Evolutionary conservation across 345 rosid species (phyloP), one percentile per base, ranked within the genome.

Genomic region (Salix dunnii): DNA sequence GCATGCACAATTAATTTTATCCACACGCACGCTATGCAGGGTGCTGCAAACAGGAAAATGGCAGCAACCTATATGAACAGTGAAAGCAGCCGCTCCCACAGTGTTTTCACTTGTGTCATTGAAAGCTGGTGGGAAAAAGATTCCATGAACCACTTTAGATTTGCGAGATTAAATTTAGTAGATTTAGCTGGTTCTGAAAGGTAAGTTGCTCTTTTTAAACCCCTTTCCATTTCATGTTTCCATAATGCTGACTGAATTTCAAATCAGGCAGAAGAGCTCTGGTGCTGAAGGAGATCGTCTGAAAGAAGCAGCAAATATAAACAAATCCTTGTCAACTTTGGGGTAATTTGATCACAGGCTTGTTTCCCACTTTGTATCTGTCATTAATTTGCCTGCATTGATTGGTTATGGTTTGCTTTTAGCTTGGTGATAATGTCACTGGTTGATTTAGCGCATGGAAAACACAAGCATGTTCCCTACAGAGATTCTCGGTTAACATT

Each of bases 161-260:
- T 89, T 86, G 93, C 97, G 76, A 89, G 99, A 84, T 89, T 95
- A 80, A 95, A 95, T 84, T 88, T 95, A 79, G 99, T 95, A 40
- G 99, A 95, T 79, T 86, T 95, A 81, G 97, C 99, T 75, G 99
- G 99, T 83, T 95, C 99, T 74, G 99, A 95, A 79, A 94, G 98
- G 98, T 94, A 90, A 75, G 28, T 40, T 51, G 28, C 55, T 63
- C 74, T 58, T 70, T 53, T 74, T 43, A 60, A 62, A 38, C 12
- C 12, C 55, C 31, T 65, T 71, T 77, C 66, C 76, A 36, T 58
- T 77, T 73, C 48, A 55, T 67, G 55, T 74, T 79, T 74, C 38
- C 74, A 61, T 9, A 69, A 48, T 64, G 64, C 38, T 33, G 17
- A 55, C 76, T 80, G 70, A 82, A 65, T 74, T 67, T 75, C 75